Evolutionary conservation across 169 alveolate species (phyloP), one percentile per base, ranked within the genome.

Genomic region (Cryptosporidium andersoni): DNA sequence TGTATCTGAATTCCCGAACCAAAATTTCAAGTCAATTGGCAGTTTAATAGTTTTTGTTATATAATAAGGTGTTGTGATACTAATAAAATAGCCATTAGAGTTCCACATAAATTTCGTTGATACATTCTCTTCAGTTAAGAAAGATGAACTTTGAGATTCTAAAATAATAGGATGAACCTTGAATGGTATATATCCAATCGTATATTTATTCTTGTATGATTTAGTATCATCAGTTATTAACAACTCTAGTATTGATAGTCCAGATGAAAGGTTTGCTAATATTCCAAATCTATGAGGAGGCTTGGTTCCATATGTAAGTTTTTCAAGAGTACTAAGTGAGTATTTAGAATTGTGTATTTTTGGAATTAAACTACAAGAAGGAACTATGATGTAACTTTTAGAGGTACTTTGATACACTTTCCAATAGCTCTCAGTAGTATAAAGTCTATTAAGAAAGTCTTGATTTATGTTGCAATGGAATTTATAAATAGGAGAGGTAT

Each of bases 1-100:
- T 5, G 85, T 43, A 47, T 74, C 48, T 7, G 11, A 12, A 62
- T 55, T 45, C 25, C 85, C 85, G 8, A 74, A 74, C 85, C 85
- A 74, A 74, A 74, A 74, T 4, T 14, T 16, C 11, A 58, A 47
- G 25, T 45, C 52, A 39, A 74, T 16, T 1, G 85, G 68, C 9
- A 42, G 45, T 6, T 60, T 58, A 58, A n/a, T 58, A 45, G 8
- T 16, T 14, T 56, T 6, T 34, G 34, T 49, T 7, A 63, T 25
- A 58, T 16, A 16, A 9, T 47, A 56, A 34, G 74, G 68, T 4
- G 60, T 34, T 2, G 34, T 25, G 3, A 74, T 43, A 45, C 45
- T 25, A 39, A 74, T 74, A 4, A 58, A 14, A 25, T 42, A 43
- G 9, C 64, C 3, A 43, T 74, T 40, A 9, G 34, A 9, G 2